Evolutionary conservation across 805 yeast genomes (phyloP).

Genomic region (Blastobotrys peoriensis): DNA sequence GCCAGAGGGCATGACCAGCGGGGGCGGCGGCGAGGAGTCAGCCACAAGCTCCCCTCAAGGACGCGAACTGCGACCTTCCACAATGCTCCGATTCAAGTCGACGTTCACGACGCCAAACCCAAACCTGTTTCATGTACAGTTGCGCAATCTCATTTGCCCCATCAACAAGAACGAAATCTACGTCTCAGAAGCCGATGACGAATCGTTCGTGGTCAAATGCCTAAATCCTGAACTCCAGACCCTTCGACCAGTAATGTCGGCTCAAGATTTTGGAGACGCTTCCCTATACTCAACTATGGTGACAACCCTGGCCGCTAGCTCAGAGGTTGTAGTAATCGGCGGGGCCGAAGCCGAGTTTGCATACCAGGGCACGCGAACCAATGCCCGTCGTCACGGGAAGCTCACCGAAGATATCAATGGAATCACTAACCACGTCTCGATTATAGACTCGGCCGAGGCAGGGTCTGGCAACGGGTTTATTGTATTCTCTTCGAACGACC

Average conservation of each 20-base stretch:
- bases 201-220: slow-evolving; percentile 19
- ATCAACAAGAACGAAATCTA: slow-evolving; percentile 26
- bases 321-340: slow-evolving; percentile 43
- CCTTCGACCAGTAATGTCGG: slow-evolving; percentile 16
- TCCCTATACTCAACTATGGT: slow-evolving; percentile 23
- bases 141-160: slow-evolving; percentile 45
- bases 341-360: slow-evolving; percentile 49
- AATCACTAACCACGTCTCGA: slow-evolving; percentile 42
- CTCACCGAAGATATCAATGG: slow-evolving; percentile 43
- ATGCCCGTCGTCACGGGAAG: slow-evolving; percentile 25
- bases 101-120: slow-evolving; percentile 38
- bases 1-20: no score
- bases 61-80: neutral
- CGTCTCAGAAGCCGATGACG: slow-evolving; percentile 23
- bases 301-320: slow-evolving; percentile 43
- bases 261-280: slow-evolving; percentile 1
- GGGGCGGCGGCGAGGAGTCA: no score
- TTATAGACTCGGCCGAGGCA: slow-evolving; percentile 21
- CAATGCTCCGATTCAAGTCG: slow-evolving; percentile 20
- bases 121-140: slow-evolving; percentile 51
- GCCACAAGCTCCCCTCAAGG: no score
- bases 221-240: slow-evolving; percentile 21
- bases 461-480: slow-evolving; percentile 23
- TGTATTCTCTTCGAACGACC: slow-evolving; percentile 48
- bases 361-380: slow-evolving; percentile 31